phyloP scores from a whole-genome alignment of 495 filamentous ascomycete species.

The Penicillium steckii region DNA sequence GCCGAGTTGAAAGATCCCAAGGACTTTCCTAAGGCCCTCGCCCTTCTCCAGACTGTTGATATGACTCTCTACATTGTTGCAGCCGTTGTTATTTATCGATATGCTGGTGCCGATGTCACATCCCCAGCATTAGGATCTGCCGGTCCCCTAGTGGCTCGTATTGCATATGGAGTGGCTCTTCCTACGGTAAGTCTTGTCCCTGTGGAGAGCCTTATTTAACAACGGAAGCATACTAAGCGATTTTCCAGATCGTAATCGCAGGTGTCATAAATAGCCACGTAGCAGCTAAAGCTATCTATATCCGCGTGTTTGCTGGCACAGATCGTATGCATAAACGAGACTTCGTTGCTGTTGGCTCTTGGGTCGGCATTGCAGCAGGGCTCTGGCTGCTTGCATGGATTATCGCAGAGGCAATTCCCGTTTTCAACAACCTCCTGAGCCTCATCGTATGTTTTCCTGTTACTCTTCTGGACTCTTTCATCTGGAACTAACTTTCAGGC shows the following conservation, averaged over 20 bases:
- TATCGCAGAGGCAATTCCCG: constrained; percentile 69
- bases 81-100: constrained; percentile 63
- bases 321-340: constrained; percentile 61
- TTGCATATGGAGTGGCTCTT: constrained; percentile 73
- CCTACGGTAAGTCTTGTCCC: constrained; percentile 52
- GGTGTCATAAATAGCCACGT: constrained; percentile 72
- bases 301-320: constrained; percentile 58
- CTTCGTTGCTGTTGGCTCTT: constrained; percentile 47
- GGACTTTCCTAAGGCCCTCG: constrained; percentile 67
- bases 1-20: constrained; percentile 69
- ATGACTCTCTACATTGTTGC: constrained; percentile 61
- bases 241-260: constrained; percentile 45
- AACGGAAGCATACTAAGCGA: background rate
- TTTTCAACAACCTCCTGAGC: constrained; percentile 65
- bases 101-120: constrained; percentile 62
- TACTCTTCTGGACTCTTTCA: background rate
- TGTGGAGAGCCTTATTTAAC: background rate
- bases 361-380: constrained; percentile 54
- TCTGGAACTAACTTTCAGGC: constrained; percentile 6
- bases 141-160: constrained; percentile 59
- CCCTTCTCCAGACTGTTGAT: constrained; percentile 61
- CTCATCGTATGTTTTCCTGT: constrained; percentile 36
- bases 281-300: constrained; percentile 63
- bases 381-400: constrained; percentile 69
- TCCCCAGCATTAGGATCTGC: constrained; percentile 75